A percentile compares a stretch with the other conserved stretches of the same genome.
Conservation (phyloP, 1,139 yeast species). For the Candida sanyaensis region DNA sequence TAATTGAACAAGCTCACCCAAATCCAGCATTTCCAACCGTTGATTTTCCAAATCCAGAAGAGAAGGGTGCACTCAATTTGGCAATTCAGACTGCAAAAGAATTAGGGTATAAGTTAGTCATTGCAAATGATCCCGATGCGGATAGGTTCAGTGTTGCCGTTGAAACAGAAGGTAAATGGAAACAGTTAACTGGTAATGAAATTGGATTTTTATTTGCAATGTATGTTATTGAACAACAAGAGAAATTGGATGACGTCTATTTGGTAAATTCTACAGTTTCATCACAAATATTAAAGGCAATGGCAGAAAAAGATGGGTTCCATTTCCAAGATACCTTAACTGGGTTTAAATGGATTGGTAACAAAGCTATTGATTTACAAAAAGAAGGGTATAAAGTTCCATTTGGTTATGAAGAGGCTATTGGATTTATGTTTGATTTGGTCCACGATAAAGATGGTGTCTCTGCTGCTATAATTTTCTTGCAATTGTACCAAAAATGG, state of each 20-base stretch:
- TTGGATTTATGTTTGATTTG: slow-evolving; percentile 88
- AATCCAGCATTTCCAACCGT: slow-evolving; percentile 89
- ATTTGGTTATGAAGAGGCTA: slow-evolving; percentile 93
- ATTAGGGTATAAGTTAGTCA: slow-evolving; percentile 51
- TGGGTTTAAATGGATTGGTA: slow-evolving; percentile 98
- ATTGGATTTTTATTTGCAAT: slow-evolving; percentile 84
- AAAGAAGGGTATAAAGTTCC: slow-evolving; percentile 69
- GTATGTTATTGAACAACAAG: slow-evolving; percentile 47
- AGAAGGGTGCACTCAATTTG: slow-evolving; percentile 80
- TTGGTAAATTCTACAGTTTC: slow-evolving; percentile 89
- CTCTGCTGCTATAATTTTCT: slow-evolving; percentile 75
- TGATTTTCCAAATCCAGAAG: slow-evolving; percentile 93
- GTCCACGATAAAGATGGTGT: slow-evolving; percentile 95
- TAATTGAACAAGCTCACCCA: slow-evolving; percentile 65
- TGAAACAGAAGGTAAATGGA: slow-evolving; percentile 57
- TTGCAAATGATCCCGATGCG: slow-evolving; percentile 97
- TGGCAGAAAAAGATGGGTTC: slow-evolving; percentile 67
- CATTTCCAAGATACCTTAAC: slow-evolving; percentile 80
- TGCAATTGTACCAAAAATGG: slow-evolving; percentile 66
- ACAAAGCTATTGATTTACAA: slow-evolving; percentile 76
- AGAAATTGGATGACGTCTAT: slow-evolving; percentile 45
- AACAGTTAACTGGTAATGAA: slow-evolving; percentile 88
- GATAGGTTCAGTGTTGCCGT: slow-evolving; percentile 85
- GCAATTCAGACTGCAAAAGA: slow-evolving; percentile 62
- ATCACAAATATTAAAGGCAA: slow-evolving; percentile 71